A percentile compares a stretch with the other conserved stretches of the same genome.
These are phyloP conservation scores for Leishmania tarentolae DNA, from an alignment of 208 protist species.

Conservation along the genomic window DNA sequence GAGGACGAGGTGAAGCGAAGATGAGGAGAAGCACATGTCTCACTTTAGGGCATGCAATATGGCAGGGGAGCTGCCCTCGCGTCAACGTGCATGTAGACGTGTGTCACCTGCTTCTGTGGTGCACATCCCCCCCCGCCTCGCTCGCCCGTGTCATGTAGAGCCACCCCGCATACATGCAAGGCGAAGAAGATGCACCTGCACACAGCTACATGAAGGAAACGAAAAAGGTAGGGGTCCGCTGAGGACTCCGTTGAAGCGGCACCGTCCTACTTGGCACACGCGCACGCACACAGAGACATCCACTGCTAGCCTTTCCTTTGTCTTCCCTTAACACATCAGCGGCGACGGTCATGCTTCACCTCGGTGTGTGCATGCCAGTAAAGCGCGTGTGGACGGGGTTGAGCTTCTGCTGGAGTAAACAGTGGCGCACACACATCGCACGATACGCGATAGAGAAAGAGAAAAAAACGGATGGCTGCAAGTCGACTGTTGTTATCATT, in stretches of 20 bases:
- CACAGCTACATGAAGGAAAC: background rate
- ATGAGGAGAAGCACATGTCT: background rate
- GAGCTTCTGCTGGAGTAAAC: background rate
- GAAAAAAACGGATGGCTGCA: too few relatives aligned
- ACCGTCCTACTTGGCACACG: background rate
- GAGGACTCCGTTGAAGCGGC: background rate
- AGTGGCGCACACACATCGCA: background rate
- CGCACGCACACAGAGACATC: too few relatives aligned
- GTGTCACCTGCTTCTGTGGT: background rate
- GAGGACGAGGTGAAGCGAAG: background rate
- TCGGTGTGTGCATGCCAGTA: background rate
- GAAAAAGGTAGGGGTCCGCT: background rate
- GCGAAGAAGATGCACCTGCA: background rate
- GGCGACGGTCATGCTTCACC: background rate
- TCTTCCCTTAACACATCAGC: background rate
- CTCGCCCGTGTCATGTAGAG: too few relatives aligned
- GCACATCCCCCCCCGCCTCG: background rate
- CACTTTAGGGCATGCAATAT: background rate
- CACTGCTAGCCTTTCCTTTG: background rate
- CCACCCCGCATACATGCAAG: too few relatives aligned
- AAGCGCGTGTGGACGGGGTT: background rate
- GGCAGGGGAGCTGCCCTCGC: background rate
- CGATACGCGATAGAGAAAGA: too few relatives aligned
- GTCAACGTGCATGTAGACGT: constrained; percentile 1
- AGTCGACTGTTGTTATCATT: too few relatives aligned